Percentiles rank a stretch among this genome's conserved stretches.
These are phyloP conservation scores for Hygrophorus pudorinus DNA, from an alignment of 768 basidiomycete species.

Conservation along the genomic window DNA sequence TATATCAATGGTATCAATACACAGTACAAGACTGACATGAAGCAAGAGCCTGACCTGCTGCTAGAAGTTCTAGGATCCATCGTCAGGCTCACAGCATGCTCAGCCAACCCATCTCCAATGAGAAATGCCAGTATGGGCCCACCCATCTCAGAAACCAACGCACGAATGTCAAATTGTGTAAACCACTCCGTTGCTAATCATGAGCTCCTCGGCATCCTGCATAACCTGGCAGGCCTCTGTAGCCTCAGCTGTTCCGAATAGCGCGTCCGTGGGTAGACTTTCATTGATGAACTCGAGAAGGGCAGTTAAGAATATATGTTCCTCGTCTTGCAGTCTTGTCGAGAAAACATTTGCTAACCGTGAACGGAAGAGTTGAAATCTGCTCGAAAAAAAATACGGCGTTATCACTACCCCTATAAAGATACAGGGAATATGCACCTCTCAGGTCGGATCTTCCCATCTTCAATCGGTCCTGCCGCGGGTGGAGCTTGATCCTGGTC, in stretches of 20 bases:
- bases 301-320: slow-evolving; percentile 61
- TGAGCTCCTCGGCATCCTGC: slow-evolving; percentile 73
- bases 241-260: slow-evolving; percentile 81
- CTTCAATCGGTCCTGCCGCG: slow-evolving; percentile 24
- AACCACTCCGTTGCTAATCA: slow-evolving; percentile 80
- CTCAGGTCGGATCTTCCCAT: slow-evolving; percentile 40
- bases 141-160: neutral
- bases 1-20: too few species aligned
- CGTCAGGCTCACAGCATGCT: too few species aligned
- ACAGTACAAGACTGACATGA: too few species aligned
- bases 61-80: too few species aligned
- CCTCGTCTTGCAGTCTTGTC: slow-evolving; percentile 60
- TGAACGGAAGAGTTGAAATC: slow-evolving; percentile 72
- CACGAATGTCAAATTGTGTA: slow-evolving; percentile 57
- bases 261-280: slow-evolving; percentile 51
- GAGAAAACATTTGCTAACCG: slow-evolving; percentile 67
- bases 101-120: too few species aligned
- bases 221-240: slow-evolving; percentile 62
- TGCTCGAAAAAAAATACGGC: slow-evolving; percentile 21
- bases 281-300: slow-evolving; percentile 70
- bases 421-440: slow-evolving; percentile 36
- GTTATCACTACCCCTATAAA: slow-evolving; percentile 1
- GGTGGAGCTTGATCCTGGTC: slow-evolving; percentile 31
- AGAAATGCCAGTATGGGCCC: too few species aligned
- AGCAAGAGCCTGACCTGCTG: too few species aligned